A percentile compares a stretch with the other conserved stretches of the same genome.
These are phyloP conservation scores for Backusella liffmaniae DNA, from an alignment of 192 early-diverging fungal species.

Conservation along the genomic window DNA sequence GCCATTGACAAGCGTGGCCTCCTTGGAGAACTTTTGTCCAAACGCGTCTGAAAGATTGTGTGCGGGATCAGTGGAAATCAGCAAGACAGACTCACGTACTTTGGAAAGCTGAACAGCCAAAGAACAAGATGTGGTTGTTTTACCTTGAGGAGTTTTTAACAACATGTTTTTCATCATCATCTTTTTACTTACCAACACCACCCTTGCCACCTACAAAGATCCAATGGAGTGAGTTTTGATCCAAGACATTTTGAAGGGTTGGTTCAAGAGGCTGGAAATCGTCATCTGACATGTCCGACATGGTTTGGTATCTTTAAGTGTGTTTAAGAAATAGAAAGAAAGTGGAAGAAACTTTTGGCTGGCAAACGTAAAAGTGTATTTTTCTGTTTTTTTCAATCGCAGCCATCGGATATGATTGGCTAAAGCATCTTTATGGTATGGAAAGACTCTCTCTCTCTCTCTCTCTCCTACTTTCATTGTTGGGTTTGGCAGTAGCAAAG, in stretches of 20 bases:
- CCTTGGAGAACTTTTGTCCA: conserved; percentile 98
- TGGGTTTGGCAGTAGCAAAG: too few species aligned
- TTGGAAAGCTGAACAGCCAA: conserved; percentile 91
- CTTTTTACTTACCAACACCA: conserved; percentile 81
- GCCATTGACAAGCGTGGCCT: conserved; percentile 91
- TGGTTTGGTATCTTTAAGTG: conserved; percentile 8
- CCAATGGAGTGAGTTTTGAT: conserved; percentile 96
- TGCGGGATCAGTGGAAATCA: conserved; percentile 99
- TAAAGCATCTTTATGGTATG: neutral
- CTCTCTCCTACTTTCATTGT: too few species aligned
- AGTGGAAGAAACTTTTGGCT: neutral
- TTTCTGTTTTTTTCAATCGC: neutral
- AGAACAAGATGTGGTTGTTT: conserved; percentile 77
- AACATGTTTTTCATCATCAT: neutral
- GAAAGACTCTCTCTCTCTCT: neutral
- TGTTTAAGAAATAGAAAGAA: conserved; percentile 6
- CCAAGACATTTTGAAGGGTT: conserved; percentile 93
- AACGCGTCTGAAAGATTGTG: conserved; percentile 99
- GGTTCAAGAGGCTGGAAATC: conserved; percentile 76
- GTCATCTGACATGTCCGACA: conserved; percentile 64
- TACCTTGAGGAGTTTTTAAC: conserved; percentile 43
- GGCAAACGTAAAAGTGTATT: neutral
- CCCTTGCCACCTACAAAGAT: conserved; percentile 99
- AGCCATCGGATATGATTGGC: neutral
- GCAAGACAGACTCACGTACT: conserved; percentile 87